Conservation (phyloP, 345 rosid genomes). For the Salix viminalis region DNA sequence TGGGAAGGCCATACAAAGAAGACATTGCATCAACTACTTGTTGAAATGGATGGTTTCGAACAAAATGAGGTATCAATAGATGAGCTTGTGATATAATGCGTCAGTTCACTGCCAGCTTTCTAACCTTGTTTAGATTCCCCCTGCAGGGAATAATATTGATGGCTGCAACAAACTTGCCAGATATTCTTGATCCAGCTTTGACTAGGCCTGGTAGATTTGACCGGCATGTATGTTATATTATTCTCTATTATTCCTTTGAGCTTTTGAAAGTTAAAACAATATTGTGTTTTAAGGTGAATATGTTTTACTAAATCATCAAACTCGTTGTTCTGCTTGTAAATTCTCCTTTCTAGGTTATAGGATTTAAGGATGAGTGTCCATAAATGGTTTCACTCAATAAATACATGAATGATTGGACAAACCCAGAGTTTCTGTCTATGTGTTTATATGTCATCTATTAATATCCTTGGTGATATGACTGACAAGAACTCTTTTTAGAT, state of each 20-base stretch:
- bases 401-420: not conserved
- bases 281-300: not conserved
- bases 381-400: not conserved
- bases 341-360: not conserved
- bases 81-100: not conserved
- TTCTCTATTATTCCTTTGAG: not conserved
- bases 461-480: conserved; percentile 22
- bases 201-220: conserved; percentile 99
- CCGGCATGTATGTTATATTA: conserved; percentile 68
- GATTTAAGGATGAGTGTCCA: not conserved
- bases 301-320: conserved; percentile 1
- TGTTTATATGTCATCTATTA: not conserved
- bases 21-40: conserved; percentile 96
- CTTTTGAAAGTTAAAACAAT: not conserved
- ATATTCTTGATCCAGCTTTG: conserved; percentile 98
- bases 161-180: conserved; percentile 99
- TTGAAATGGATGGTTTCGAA: conserved; percentile 99
- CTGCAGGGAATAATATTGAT: conserved; percentile 88
- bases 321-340: not conserved
- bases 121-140: conserved; percentile 14
- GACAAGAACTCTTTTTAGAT: conserved; percentile 48
- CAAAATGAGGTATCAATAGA: conserved; percentile 71
- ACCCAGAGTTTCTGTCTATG: not conserved
- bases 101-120: not conserved
- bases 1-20: conserved; percentile 99